phyloP scores from a whole-genome alignment of 2,329 filamentous ascomycete genomes.

The Talaromyces sp. region DNA sequence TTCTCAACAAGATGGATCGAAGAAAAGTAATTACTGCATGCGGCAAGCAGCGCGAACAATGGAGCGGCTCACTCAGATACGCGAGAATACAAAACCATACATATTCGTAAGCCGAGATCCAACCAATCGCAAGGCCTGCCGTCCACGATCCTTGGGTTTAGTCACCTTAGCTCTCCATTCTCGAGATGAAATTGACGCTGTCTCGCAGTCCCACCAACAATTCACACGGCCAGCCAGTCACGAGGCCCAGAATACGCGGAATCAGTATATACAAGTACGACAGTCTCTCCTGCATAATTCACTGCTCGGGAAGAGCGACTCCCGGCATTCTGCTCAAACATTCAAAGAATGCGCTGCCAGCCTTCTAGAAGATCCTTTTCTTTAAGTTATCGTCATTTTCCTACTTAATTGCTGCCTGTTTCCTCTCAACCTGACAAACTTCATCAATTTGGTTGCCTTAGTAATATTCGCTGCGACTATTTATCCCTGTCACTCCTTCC shows the following conservation, averaged over 20 bases:
- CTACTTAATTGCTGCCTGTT: background rate
- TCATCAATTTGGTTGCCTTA: background rate
- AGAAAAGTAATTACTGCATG: background rate
- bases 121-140: slow-evolving; percentile 3
- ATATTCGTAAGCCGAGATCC: background rate
- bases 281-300: slow-evolving; percentile 1
- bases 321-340: background rate
- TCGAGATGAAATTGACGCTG: background rate
- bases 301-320: background rate
- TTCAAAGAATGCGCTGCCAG: slow-evolving; percentile 1
- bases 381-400: background rate
- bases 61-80: background rate
- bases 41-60: background rate
- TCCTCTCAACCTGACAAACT: background rate
- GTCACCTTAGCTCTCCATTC: background rate
- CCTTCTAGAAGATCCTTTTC: background rate
- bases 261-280: background rate
- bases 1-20: background rate
- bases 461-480: background rate
- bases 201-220: background rate
- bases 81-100: background rate
- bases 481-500: background rate
- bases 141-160: background rate
- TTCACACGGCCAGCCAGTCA: background rate
- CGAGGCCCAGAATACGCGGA: background rate